Evolutionary conservation across 257 asterid species (phyloP).

Genomic region (Schizonepeta tenuifolia): DNA sequence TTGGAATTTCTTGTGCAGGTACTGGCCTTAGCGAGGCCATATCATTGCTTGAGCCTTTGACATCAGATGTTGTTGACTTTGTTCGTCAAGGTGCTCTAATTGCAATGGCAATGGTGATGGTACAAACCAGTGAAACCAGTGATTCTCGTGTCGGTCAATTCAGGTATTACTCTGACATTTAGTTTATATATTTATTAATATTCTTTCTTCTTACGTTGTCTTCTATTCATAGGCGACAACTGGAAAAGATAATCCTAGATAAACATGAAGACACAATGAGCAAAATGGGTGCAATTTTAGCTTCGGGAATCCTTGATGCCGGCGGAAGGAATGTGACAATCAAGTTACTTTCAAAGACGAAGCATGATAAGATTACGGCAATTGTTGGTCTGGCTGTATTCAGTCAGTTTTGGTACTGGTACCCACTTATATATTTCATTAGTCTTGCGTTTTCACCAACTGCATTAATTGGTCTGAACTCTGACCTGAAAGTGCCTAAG

Average conservation of each 20-base stretch:
- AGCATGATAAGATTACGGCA: slow-evolving; percentile 36
- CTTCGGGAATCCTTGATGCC: slow-evolving; percentile 96
- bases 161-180: slow-evolving; percentile 53
- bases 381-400: slow-evolving; percentile 89
- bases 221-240: slow-evolving; percentile 64
- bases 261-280: slow-evolving; percentile 99
- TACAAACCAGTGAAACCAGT: slow-evolving; percentile 89
- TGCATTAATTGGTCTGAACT: slow-evolving; percentile 87
- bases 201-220: slow-evolving; percentile 24
- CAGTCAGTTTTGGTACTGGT: slow-evolving; percentile 99
- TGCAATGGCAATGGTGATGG: slow-evolving; percentile 99
- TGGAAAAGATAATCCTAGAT: slow-evolving; percentile 87
- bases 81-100: slow-evolving; percentile 99
- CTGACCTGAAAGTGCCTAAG: slow-evolving; percentile 88
- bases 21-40: slow-evolving; percentile 97
- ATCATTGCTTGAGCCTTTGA: slow-evolving; percentile 92
- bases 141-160: slow-evolving; percentile 98
- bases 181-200: neutral
- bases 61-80: slow-evolving; percentile 94
- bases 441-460: slow-evolving; percentile 98
- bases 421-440: slow-evolving; percentile 88
- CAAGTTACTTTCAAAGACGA: slow-evolving; percentile 34
- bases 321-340: slow-evolving; percentile 71
- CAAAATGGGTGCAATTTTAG: slow-evolving; percentile 99
- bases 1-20: slow-evolving; percentile 98